Percentiles rank a stretch among this genome's conserved stretches.
Evolutionary conservation across 2,329 filamentous ascomycete species (phyloP).

Genomic region (Teratosphaeria destructans): DNA sequence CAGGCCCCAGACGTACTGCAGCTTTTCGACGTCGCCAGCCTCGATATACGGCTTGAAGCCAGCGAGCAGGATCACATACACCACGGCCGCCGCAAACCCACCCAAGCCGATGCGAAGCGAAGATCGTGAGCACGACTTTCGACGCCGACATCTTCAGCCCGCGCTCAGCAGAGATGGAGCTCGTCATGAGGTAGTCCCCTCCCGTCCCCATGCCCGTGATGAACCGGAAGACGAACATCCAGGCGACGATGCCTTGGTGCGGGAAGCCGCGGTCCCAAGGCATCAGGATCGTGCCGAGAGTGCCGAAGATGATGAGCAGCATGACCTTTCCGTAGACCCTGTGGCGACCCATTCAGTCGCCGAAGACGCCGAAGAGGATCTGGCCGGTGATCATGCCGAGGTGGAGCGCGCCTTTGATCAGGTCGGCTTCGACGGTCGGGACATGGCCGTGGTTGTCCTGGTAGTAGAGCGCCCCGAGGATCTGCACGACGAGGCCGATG

Average conservation of each 20-base stretch:
- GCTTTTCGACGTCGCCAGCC: not conserved
- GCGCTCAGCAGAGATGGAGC: not conserved
- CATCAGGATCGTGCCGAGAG: not conserved
- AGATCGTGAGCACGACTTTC: not conserved
- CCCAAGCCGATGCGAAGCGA: conserved; percentile 1
- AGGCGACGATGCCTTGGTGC: conserved; percentile 1
- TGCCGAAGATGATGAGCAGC: conserved; percentile 1
- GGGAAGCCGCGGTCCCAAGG: not conserved
- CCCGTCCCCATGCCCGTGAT: not conserved
- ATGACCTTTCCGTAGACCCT: conserved; percentile 3
- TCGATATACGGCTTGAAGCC: not conserved
- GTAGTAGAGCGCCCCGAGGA: conserved; percentile 1
- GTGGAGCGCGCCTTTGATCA: conserved; percentile 1
- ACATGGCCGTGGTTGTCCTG: not conserved
- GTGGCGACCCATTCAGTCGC: not conserved
- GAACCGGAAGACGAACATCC: not conserved
- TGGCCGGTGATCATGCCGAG: conserved; percentile 3
- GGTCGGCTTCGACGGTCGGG: not conserved
- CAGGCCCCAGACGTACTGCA: conserved; percentile 5
- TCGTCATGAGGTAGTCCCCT: conserved; percentile 3
- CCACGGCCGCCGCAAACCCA: not conserved
- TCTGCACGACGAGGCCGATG: conserved; percentile 1
- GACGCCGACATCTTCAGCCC: not conserved
- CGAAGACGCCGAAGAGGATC: conserved; percentile 1
- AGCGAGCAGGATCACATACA: not conserved